Percentiles rank a stretch among this genome's conserved stretches.
phyloP scores from a whole-genome alignment of 2,329 filamentous ascomycete genomes.

The Fusarium clavum region DNA sequence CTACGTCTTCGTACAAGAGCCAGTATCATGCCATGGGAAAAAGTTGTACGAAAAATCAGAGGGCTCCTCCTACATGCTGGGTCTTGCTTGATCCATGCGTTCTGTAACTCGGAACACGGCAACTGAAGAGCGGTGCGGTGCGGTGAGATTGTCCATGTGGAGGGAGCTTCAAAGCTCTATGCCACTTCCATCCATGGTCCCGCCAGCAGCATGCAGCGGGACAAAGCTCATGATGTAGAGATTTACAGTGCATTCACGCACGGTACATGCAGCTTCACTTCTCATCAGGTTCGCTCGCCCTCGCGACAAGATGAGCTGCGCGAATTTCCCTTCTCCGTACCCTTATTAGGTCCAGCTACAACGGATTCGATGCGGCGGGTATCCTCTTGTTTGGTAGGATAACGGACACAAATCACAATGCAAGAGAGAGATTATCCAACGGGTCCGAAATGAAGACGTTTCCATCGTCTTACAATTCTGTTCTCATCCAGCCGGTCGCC shows the following conservation, averaged over 20 bases:
- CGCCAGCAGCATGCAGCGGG: conserved; percentile 21
- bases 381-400: conserved; percentile 3
- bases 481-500: background rate
- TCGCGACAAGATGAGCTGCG: conserved; percentile 26
- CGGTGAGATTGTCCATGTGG: conserved; percentile 46
- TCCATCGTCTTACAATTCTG: conserved; percentile 23
- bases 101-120: conserved; percentile 47
- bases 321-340: conserved; percentile 32
- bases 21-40: conserved; percentile 15
- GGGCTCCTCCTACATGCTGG: conserved; percentile 1
- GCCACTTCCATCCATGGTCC: conserved; percentile 29
- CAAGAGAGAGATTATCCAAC: conserved; percentile 33
- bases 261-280: background rate
- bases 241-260: conserved; percentile 30
- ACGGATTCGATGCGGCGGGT: conserved; percentile 17
- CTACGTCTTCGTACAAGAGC: background rate
- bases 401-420: conserved; percentile 13
- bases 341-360: conserved; percentile 14
- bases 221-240: conserved; percentile 15
- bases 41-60: conserved; percentile 2
- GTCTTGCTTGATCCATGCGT: conserved; percentile 21
- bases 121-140: conserved; percentile 43
- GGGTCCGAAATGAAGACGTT: conserved; percentile 19
- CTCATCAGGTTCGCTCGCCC: background rate
- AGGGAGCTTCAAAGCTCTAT: conserved; percentile 38